Base-by-base conservation (phyloP, 2,329 filamentous ascomycete genomes). In the Cordyceps tenuipes region DNA sequence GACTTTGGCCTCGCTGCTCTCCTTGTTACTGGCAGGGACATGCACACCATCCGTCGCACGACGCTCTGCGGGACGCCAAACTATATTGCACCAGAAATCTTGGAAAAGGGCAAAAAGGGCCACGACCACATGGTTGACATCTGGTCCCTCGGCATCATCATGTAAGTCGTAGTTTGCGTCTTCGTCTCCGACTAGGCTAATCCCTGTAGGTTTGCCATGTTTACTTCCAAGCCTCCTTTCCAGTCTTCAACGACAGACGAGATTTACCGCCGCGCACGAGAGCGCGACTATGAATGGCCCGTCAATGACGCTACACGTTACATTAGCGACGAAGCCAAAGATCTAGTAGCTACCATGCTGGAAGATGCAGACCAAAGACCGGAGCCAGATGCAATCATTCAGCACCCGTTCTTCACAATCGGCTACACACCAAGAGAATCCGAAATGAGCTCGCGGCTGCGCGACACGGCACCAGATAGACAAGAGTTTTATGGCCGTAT, bases 81-180 rank as follows among this genome's bases (percentile, higher is more conserved):
- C 73, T 99, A 99, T 72, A 96, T 99, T 66, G 94, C 94, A 0
- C 94, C 94, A 0, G 94, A 99, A 70, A 96, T 99, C 63, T 76
- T 99, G 56, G 90, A 96, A 69, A 96, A 94, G 78, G 90, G 89
- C 39, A 94, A 90, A 70, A 91, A 93, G 68, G 94, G 94, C 0
- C 94, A 99, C 71, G 94, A 96, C 66, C 92, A 97, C 71, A 96
- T 95, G 79, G 94, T 99, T 3, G 94, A 99, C 71, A 90, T 99
- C 60, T 99, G 95, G 95, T 96, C 93, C 49, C 81, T 99, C 70
- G 94, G 95, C 21, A 94, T 99, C 66, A 99, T 99, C 71, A 91
- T 95, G 86, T 92, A 77, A 77, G 85, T 68, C 31, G n/a, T 48
- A 10, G 9, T 10, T 10, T 36, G 31, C 29, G 10, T 59, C 8